Evolutionary conservation across 139 green algal species (phyloP), one percentile per base, ranked within the genome.

Genomic region (Eudorina sp.): DNA sequence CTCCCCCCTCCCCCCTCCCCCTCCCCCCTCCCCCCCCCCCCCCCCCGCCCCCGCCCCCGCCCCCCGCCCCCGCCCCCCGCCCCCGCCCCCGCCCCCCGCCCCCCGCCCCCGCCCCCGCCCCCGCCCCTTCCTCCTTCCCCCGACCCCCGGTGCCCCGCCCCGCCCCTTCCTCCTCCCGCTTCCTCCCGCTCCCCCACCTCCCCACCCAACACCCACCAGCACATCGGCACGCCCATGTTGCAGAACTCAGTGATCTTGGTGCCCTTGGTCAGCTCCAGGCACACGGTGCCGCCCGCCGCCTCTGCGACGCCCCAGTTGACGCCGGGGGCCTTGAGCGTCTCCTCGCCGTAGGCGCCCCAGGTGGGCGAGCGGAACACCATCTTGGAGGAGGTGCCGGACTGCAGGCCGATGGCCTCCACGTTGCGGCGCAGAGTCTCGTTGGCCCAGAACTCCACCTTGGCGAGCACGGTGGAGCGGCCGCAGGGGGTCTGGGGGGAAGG

Each of bases 191-290:
- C n/a, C n/a, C n/a, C n/a, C n/a, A n/a, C n/a, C n/a, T n/a, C n/a
- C n/a, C n/a, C n/a, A n/a, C n/a, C n/a, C n/a, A n/a, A 51, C 40
- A 82, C 74, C 19, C 45, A 82, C 74, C 74, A 82, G 46, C 74
- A 82, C 31, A 34, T 75, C 21, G 19, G 16, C 0, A 27, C 7
- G 45, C 46, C 45, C 0, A 0, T 23, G 29, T 34, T 64, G 74
- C 74, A 82, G 46, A 82, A 82, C 2, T 62, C 45, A 13, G 13
- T n/a, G 8, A 82, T 27, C 29, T n/a, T 9, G 5, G 46, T 64
- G 46, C 14, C 11, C 34, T 46, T 48, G 66, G 34, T 25, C 3
- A 84, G 34, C 76, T 55, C 53, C 16, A 84, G 31, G 76, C 76
- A 84, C 16, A 84, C 36, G 19, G 19, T 43, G 76, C 18, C 76